Conservation (phyloP, 768 basidiomycete genomes). For the Russula lepida region DNA sequence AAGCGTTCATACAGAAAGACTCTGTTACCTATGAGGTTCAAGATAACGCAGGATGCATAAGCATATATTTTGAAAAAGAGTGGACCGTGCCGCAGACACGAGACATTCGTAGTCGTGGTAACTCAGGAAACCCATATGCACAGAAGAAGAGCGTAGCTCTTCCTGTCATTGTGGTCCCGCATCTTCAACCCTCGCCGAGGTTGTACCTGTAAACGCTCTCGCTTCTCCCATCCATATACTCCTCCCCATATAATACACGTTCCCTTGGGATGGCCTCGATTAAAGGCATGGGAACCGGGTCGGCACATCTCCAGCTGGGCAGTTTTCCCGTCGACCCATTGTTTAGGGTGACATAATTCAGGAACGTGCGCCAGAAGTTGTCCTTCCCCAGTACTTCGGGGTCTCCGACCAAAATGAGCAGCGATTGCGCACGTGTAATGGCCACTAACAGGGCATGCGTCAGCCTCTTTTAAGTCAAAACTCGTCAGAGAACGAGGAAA, state of each 20-base stretch:
- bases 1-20: not conserved
- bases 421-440: slow-evolving; percentile 54
- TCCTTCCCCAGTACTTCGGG: slow-evolving; percentile 49
- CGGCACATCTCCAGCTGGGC: slow-evolving; percentile 31
- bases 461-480: not conserved
- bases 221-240: slow-evolving; percentile 2
- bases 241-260: not conserved
- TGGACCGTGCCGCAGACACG: not conserved
- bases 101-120: not conserved
- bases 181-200: not conserved
- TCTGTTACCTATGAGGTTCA: not conserved
- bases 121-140: not conserved
- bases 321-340: slow-evolving; percentile 46
- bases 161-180: not conserved
- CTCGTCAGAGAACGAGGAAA: not conserved
- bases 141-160: not conserved
- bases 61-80: not conserved
- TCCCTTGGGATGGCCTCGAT: not conserved
- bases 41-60: not conserved
- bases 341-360: slow-evolving; percentile 43
- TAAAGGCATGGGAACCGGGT: not conserved
- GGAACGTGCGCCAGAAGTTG: slow-evolving; percentile 50
- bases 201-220: not conserved
- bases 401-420: slow-evolving; percentile 57
- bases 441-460: slow-evolving; percentile 37